These are phyloP conservation scores for Amoebophrya sp. DNA, from an alignment of 169 alveolate species.

Conservation along the genomic window DNA sequence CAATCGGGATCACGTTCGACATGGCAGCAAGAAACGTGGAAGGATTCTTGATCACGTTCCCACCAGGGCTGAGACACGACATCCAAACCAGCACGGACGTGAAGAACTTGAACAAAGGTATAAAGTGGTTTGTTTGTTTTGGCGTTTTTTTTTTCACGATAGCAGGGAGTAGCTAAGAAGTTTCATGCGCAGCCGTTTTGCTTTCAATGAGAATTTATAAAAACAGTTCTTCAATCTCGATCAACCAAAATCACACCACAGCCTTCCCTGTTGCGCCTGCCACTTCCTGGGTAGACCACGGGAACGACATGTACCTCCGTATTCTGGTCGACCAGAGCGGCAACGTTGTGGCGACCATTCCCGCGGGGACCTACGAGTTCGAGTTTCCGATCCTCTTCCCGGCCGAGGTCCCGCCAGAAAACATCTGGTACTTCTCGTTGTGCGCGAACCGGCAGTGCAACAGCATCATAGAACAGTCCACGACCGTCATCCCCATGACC, in stretches of 20 bases:
- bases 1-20: background rate
- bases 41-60: conserved; percentile 4
- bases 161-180: no score
- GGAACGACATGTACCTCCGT: background rate
- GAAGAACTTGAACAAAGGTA: background rate
- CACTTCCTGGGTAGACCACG: conserved; percentile 1
- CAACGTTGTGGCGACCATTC: background rate
- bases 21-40: background rate
- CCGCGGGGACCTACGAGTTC: conserved; percentile 2
- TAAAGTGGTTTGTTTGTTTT: no score
- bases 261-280: conserved; percentile 33
- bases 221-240: no score
- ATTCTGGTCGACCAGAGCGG: background rate
- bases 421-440: conserved; percentile 24
- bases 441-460: background rate
- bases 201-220: no score
- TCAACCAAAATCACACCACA: no score
- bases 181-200: no score
- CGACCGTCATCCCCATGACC: background rate
- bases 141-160: no score
- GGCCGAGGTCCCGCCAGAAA: background rate
- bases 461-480: background rate
- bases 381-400: conserved; percentile 33
- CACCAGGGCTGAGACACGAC: conserved; percentile 27
- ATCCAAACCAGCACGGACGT: conserved; percentile 12